phyloP scores from a whole-genome alignment of 441 rosid species.

The Gossypium gossypioides region DNA sequence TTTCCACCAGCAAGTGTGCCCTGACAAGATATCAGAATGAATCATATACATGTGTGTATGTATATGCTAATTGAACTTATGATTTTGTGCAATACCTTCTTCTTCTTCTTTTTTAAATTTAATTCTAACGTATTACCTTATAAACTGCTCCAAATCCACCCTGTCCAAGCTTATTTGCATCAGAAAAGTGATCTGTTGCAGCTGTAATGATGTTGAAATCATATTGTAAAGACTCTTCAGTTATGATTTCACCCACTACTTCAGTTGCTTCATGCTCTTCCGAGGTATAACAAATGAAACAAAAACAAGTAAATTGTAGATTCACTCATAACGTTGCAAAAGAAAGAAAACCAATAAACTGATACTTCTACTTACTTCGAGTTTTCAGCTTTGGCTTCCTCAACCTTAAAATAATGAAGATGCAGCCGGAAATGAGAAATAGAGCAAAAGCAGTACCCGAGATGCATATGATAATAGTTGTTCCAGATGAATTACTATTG shows the following conservation, averaged over 20 bases:
- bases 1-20: slow-evolving; percentile 30
- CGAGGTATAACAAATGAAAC: not conserved
- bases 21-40: slow-evolving; percentile 17
- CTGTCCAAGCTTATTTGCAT: not conserved
- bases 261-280: slow-evolving; percentile 2
- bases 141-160: slow-evolving; percentile 35
- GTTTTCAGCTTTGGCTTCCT: not conserved
- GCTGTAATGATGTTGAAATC: not conserved
- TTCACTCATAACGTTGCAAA: not conserved
- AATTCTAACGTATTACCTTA: not conserved
- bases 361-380: slow-evolving; percentile 20
- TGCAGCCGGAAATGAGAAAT: slow-evolving; percentile 9
- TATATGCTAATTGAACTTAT: not conserved
- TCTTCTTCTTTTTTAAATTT: not conserved
- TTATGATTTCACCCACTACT: not conserved
- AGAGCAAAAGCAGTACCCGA: slow-evolving; percentile 1
- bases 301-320: not conserved
- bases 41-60: not conserved
- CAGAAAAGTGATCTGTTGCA: not conserved
- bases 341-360: not conserved
- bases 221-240: not conserved
- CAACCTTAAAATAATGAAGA: slow-evolving; percentile 7
- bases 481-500: not conserved
- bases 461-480: slow-evolving; percentile 8
- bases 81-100: not conserved